Evolutionary conservation across 257 asterid genomes (phyloP), one percentile per base, ranked within the genome.

Genomic region (Jaltomata sinuosa): DNA sequence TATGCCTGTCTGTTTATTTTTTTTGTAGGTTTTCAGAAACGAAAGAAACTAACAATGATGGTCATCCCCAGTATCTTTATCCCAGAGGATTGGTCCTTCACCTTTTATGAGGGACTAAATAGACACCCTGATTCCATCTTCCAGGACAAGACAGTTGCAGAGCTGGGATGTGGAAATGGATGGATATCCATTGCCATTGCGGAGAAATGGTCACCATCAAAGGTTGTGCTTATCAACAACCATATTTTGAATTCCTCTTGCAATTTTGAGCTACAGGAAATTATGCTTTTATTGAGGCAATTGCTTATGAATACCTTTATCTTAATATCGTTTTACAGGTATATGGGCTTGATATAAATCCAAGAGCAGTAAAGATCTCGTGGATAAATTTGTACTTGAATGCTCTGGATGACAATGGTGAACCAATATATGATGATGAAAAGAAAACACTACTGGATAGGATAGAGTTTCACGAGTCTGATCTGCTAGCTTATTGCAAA

Each of bases 171-270:
- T 85, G 99, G 99, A 84, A 97, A 97, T 91, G 98, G 99, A 87
- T 97, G 98, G 99, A 97, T 97, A 91, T 97, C 99, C 86, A 95
- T 97, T 80, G 99, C 99, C 81, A 89, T 95, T 86, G 98, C 99
- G 79, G 98, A 95, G 87, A 97, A 97, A 88, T 97, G 98, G 99
- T 89, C 84, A 69, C 99, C 99, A 16, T 83, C 29, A 32, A 97
- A 97, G 98, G 99, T 88, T 89, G 16, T 69, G 78, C 52, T 83
- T 31, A 80, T 57, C 80, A 11, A 82, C 81, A 62, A 42, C 64
- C 47, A 49, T 76, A 36, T 64, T 62, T 78, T 49, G n/a, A 31
- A 2, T 27, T 21, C 21, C 40, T 61, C 11, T 18, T 49, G 64
- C 82, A 77, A 49, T 77, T 77, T 49, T 11, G 11, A 77, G 45